Base-by-base conservation (phyloP, 1,139 yeast species). In the Zygoascus hellenicus region DNA sequence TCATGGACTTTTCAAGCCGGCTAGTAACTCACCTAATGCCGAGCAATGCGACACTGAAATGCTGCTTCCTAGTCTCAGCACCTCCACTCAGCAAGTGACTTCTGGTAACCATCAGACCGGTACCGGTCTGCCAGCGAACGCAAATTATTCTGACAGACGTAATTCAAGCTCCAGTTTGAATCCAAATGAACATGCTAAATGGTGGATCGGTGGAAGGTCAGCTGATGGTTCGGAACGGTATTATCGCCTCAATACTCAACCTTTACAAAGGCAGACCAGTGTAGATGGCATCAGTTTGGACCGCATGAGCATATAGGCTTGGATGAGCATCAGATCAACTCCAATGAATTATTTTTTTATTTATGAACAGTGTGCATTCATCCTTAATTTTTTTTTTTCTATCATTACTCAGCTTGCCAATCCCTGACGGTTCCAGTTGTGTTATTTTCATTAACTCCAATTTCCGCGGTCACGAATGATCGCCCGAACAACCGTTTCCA, bases 181-280 rank as follows among this genome's bases (percentile, higher is more conserved):
- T n/a, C 50, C 50, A 11, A 61, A 58, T 39, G 43, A 41, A 13
- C 14, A 33, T 15, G 26, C 37, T n/a, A 59, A 60, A 45, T 60
- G 64, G 64, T 62, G 66, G 66, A 61, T 62, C 29, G 66, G 66
- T 4, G 64, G 65, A 5, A 48, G 59, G 22, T 52, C 64, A 2
- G 48, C 62, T 15, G 65, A 61, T 44, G 66, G 66, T 14, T 54
- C 54, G 34, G 66, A 62, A 48, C 48, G 54, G 37, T 62, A 58
- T 41, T 62, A 62, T 46, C 55, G 63, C 15, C 49, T 61, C 13
- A 59, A 59, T 38, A 42, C 45, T 17, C 45, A 34, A 17, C 63
- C 65, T 6, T 37, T 57, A 49, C 48, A 55, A 31, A 51, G 64
- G 15, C 57, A 57, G 35, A 54, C 48, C 10, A 60, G 64, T 2